These are phyloP conservation scores for Aspergillus campestris DNA, from an alignment of 495 filamentous ascomycete species.

Conservation along the genomic window DNA sequence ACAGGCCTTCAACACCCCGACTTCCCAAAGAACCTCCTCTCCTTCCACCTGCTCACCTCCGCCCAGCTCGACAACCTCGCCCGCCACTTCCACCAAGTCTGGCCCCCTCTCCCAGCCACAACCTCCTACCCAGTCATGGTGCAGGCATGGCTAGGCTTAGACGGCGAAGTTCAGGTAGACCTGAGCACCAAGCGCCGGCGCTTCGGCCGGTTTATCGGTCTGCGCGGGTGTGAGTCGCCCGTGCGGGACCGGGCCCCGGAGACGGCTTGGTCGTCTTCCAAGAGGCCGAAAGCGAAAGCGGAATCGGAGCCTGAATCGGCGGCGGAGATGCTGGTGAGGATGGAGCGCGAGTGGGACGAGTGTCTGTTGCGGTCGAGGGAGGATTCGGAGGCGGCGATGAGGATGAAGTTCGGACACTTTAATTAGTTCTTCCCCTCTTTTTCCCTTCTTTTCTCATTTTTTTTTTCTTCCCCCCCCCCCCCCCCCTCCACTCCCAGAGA, in stretches of 20 bases:
- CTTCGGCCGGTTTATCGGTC: constrained; percentile 61
- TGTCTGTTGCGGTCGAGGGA: constrained; percentile 23
- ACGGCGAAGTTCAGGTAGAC: constrained; percentile 19
- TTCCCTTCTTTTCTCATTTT: not conserved
- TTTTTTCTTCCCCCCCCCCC: not conserved
- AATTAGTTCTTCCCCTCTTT: not conserved
- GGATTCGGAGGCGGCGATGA: constrained; percentile 4
- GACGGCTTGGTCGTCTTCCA: too few relatives aligned
- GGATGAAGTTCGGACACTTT: constrained; percentile 4
- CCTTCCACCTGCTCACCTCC: constrained; percentile 68
- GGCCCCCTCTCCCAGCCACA: constrained; percentile 43
- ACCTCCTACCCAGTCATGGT: constrained; percentile 55
- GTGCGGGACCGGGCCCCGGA: not conserved
- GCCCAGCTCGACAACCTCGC: constrained; percentile 63
- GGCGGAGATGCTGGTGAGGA: constrained; percentile 7
- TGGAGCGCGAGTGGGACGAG: constrained; percentile 24
- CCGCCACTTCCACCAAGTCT: constrained; percentile 65
- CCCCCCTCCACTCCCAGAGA: too few relatives aligned
- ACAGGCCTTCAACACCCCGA: constrained; percentile 51
- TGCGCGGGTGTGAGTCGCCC: constrained; percentile 52
- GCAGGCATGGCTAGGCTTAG: constrained; percentile 27
- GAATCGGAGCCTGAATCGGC: not conserved
- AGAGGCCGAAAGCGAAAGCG: not conserved
- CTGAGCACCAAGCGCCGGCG: constrained; percentile 51
- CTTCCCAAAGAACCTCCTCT: constrained; percentile 59